phyloP scores from a whole-genome alignment of 306 rosid genomes.

The Abrus precatorius region DNA sequence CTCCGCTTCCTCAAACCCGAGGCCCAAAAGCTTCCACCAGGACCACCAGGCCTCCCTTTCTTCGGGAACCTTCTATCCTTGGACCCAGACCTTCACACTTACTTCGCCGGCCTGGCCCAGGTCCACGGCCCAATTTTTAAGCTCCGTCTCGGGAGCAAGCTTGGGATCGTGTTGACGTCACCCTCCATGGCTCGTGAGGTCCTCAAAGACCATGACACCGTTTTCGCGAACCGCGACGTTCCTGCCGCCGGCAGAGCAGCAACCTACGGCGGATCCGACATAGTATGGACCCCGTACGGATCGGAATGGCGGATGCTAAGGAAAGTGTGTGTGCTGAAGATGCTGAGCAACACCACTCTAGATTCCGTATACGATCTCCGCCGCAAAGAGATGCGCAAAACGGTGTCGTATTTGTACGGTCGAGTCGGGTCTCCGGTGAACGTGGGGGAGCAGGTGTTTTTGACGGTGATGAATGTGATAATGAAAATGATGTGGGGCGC shows the following conservation, averaged over 20 bases:
- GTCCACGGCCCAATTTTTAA: conserved; percentile 69
- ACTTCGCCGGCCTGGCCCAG: conserved; percentile 60
- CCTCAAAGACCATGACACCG: conserved; percentile 69
- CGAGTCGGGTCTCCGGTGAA: conserved; percentile 63
- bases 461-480: conserved; percentile 70
- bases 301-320: conserved; percentile 87
- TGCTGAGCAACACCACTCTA: conserved; percentile 67
- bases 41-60: conserved; percentile 74
- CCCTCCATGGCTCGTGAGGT: conserved; percentile 65
- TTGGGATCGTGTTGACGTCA: conserved; percentile 61
- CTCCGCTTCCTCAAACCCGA: conserved; percentile 32
- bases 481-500: conserved; percentile 86
- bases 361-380: conserved; percentile 74
- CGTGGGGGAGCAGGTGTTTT: conserved; percentile 66
- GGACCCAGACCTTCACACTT: conserved; percentile 79
- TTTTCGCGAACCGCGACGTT: conserved; percentile 85
- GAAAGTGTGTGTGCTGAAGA: conserved; percentile 68
- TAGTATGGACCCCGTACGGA: conserved; percentile 78
- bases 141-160: conserved; percentile 72
- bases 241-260: conserved; percentile 52
- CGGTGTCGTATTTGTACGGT: conserved; percentile 43
- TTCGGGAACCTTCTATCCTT: conserved; percentile 77
- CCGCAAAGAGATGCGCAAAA: conserved; percentile 60
- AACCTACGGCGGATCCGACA: conserved; percentile 65
- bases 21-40: conserved; percentile 58